Base-by-base conservation (phyloP, 352 stramenopile genomes). In the Phytopythium kandeliae region DNA sequence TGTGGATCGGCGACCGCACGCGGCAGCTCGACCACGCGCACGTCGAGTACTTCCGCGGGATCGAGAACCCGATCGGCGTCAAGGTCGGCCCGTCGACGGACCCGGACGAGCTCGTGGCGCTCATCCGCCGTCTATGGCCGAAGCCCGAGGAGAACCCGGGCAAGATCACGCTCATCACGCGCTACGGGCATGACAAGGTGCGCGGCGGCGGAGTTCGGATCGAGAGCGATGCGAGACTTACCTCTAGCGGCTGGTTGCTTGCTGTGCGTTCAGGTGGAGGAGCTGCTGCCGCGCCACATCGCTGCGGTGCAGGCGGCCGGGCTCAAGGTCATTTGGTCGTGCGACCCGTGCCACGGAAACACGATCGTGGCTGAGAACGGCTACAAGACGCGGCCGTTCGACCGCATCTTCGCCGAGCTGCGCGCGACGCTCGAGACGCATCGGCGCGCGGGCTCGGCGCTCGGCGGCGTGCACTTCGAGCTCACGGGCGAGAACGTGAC, bases 401-500 rank as follows among this genome's bases (percentile, higher is more conserved):
- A 98, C 56, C 77, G 74, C 55, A 98, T 99, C 60, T 94, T 97
- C 47, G 85, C 84, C 6, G 97, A 99, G 74, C 71, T 99, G 45
- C 82, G 94, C 58, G 90, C 96, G 49, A 99, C 98, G 66, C 95
- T 99, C 67, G 96, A 99, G 74, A 97, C 99, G 34, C 97, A 99
- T 67, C 87, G 93, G 34, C 78, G 95, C 54, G 89, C 97, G 67
- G 96, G 95, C 54, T 97, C 84, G 38, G 84, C 86, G 52, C 85
- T 98, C 24, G 96, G 96, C 33, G 96, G 92, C 30, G 88, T 98
- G 36, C 89, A 99, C 66, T 89, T 99, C 63, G 96, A 99, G 66
- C 95, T 99, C 72, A 99, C 96, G 21, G 96, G 96, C 41, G 94
- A 99, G 65, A 97, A 99, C 78, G 97, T 99, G 30, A 99, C 96